Evolutionary conservation across 106 monocot species (phyloP), one percentile per base, ranked within the genome.

Genomic region (Acanthochlamys bracteata): DNA sequence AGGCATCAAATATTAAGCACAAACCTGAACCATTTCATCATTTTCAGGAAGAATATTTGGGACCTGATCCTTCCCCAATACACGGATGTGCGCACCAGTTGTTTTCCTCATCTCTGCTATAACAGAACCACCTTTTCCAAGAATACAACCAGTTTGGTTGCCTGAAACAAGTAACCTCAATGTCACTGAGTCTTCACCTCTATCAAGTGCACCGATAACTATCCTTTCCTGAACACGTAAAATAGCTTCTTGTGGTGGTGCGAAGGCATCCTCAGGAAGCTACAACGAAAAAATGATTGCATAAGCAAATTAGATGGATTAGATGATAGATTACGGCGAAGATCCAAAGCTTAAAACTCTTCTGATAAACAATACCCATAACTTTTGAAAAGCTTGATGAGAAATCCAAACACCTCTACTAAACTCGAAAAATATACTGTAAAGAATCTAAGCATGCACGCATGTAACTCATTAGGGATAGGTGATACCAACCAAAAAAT

Each of bases 91-190:
- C 43, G 96, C 96, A 39, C 85, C 80, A 64, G 88, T 73, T 39
- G 77, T 45, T 55, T 88, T 88, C 70, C 96, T 98, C 91, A 98
- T 98, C 78, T 98, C 91, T 69, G 91, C 45, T 65, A 98, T 85
- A 66, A 98, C 69, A 7, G 81, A 57, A 60, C 96, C 96, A 54
- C 88, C 85, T 75, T 87, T 98, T 19, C 96, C 96, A 41, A 98
- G 79, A 67, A 98, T 69, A 63, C 96, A 98, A 24, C 96, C 96
- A 49, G 70, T 85, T 72, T 98, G 96, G 75, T 69, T 73, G 40
- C 88, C 64, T 51, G 85, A 64, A 43, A 91, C 80, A 43, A 98
- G 53, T 60, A 98, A 25, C 59, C 78, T 84, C 22, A 79, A 40
- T 25, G 69, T 65, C 12, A 75, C 63, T 66, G 17, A 16, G 54